These are phyloP conservation scores for Ogataea kodamae DNA, from an alignment of 805 yeast genomes.

Conservation along the genomic window DNA sequence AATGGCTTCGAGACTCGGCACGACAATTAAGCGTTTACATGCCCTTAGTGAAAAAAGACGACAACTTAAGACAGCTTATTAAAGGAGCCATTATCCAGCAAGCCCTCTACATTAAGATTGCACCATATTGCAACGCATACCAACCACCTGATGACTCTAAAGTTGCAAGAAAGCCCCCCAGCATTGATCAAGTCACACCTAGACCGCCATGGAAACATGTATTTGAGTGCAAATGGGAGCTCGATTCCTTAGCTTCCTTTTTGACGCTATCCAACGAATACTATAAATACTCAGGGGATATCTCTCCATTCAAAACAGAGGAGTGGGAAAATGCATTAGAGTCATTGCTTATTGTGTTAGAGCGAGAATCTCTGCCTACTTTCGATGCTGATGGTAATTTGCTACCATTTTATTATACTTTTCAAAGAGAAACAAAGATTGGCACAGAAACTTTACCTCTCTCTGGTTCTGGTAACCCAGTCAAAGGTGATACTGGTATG, in stretches of 20 bases:
- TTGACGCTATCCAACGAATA: constrained; percentile 72
- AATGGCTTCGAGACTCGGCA: constrained; percentile 88
- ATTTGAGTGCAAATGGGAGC: constrained; percentile 87
- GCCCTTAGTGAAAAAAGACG: constrained; percentile 53
- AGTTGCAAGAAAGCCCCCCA: constrained; percentile 47
- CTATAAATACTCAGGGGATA: constrained; percentile 50
- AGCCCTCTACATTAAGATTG: constrained; percentile 53
- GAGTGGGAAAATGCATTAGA: constrained; percentile 60
- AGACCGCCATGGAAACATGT: constrained; percentile 65
- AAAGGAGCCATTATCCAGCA: constrained; percentile 82
- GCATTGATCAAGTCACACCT: constrained; percentile 66
- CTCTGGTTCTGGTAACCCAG: constrained; percentile 83
- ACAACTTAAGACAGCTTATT: constrained; percentile 46
- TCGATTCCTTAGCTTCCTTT: constrained; percentile 83
- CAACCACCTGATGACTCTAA: constrained; percentile 68
- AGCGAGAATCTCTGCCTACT: constrained; percentile 60
- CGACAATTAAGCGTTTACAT: constrained; percentile 77
- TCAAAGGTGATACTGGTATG: constrained; percentile 62
- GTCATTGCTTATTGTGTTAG: constrained; percentile 47
- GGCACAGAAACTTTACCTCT: constrained; percentile 82
- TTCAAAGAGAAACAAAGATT: constrained; percentile 67
- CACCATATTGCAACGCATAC: constrained; percentile 89
- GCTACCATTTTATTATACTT: constrained; percentile 52
- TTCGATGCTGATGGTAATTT: constrained; percentile 50
- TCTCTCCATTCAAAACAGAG: constrained; percentile 41